Conservation (phyloP, 2,329 filamentous ascomycete genomes). For the Diaporthe sp. region DNA sequence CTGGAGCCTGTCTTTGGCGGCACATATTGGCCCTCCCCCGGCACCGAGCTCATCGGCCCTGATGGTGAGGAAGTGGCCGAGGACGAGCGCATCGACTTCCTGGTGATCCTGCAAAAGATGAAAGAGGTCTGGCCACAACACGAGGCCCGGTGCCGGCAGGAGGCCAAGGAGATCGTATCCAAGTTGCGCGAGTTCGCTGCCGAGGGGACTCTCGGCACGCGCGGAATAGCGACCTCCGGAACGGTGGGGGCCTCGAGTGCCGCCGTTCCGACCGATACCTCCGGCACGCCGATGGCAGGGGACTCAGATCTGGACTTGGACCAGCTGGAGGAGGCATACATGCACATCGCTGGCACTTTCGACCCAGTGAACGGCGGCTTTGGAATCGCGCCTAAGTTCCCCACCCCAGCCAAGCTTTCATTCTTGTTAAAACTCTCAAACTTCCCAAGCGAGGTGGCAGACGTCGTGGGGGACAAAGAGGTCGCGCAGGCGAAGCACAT, state of each 20-base stretch:
- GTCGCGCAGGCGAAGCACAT: slow-evolving; percentile 81
- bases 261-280: slow-evolving; percentile 40
- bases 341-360: slow-evolving; percentile 84
- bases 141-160: slow-evolving; percentile 84
- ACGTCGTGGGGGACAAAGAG: slow-evolving; percentile 89
- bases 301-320: slow-evolving; percentile 87
- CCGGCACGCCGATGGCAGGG: slow-evolving; percentile 33
- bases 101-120: slow-evolving; percentile 86
- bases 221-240: slow-evolving; percentile 49
- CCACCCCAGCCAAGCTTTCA: slow-evolving; percentile 86
- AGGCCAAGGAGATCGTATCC: slow-evolving; percentile 84
- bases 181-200: slow-evolving; percentile 90
- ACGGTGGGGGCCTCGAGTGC: slow-evolving; percentile 48
- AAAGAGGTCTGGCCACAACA: slow-evolving; percentile 83
- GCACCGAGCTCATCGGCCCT: slow-evolving; percentile 62
- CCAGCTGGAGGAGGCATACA: slow-evolving; percentile 89
- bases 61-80: slow-evolving; percentile 57
- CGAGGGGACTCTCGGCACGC: slow-evolving; percentile 79
- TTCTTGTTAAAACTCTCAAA: slow-evolving; percentile 83
- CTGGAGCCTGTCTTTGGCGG: slow-evolving; percentile 95
- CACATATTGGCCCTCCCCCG: slow-evolving; percentile 93
- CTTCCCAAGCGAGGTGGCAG: slow-evolving; percentile 79
- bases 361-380: slow-evolving; percentile 87
- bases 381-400: slow-evolving; percentile 85
- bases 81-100: slow-evolving; percentile 79